These are phyloP conservation scores for Helenozyma rhizophorensis DNA, from an alignment of 805 yeast species.

Conservation along the genomic window DNA sequence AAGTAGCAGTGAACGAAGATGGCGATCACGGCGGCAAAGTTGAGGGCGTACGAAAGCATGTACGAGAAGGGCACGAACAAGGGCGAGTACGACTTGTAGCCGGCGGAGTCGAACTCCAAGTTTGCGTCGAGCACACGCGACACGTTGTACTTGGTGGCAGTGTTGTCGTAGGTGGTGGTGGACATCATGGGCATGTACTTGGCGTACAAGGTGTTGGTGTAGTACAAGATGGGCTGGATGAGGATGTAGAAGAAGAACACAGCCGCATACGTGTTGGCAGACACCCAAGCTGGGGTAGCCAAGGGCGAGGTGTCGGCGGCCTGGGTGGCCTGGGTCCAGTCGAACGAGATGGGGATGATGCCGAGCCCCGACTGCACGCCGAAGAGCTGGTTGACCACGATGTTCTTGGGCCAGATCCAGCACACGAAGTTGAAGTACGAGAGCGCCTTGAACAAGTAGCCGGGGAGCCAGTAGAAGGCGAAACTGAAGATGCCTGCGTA, in stretches of 20 bases:
- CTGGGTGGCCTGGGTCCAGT: conserved; percentile 17
- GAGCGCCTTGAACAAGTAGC: conserved; percentile 8
- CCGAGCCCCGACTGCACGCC: conserved; percentile 11
- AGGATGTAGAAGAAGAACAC: conserved; percentile 15
- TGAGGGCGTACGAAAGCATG: conserved; percentile 17
- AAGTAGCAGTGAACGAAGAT: conserved; percentile 16
- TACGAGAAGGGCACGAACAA: conserved; percentile 18
- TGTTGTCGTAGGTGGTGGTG: conserved; percentile 18
- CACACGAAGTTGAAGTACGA: conserved; percentile 8
- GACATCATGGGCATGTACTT: conserved; percentile 20
- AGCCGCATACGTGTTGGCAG: conserved; percentile 16
- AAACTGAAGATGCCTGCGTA: conserved; percentile 7
- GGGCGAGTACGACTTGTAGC: conserved; percentile 17
- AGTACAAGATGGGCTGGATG: conserved; percentile 15
- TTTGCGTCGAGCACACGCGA: conserved; percentile 13
- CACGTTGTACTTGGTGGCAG: conserved; percentile 15
- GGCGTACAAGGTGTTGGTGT: conserved; percentile 20
- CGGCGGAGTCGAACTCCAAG: conserved; percentile 12
- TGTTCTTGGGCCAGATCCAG: conserved; percentile 11
- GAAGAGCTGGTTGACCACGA: conserved; percentile 11
- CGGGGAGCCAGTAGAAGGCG: conserved; percentile 14
- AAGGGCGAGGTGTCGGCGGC: conserved; percentile 16
- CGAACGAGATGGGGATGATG: conserved; percentile 12
- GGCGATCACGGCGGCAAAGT: conserved; percentile 19
- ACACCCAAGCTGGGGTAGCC: conserved; percentile 16